Conservation (phyloP, 208 protist genomes). For the Herpetomonas tarakana region DNA sequence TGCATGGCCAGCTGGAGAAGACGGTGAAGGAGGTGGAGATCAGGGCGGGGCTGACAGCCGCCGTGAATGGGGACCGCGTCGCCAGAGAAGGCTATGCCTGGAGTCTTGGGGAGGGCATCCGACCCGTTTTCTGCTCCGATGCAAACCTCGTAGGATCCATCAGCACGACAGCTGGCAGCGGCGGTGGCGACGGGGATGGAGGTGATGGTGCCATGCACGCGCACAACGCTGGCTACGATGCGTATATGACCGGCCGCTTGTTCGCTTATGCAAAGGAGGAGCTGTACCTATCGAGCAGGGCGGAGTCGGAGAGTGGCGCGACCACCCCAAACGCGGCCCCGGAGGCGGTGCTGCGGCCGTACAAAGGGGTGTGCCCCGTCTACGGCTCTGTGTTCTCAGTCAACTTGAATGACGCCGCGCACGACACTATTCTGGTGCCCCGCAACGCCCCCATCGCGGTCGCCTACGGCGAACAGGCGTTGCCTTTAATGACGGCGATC, state of each 20-base stretch:
- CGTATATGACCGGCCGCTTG: slow-evolving; percentile 50
- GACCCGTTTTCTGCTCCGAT: background rate
- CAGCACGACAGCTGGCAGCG: background rate
- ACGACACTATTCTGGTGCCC: slow-evolving; percentile 24
- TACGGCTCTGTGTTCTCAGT: slow-evolving; percentile 32
- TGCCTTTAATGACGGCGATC: background rate
- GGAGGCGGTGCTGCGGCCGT: slow-evolving; percentile 13
- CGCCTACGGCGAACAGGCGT: background rate
- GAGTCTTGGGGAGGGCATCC: background rate
- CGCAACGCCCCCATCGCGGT: background rate
- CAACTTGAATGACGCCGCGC: slow-evolving; percentile 18
- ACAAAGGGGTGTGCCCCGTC: slow-evolving; percentile 25
- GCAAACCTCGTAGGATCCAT: background rate
- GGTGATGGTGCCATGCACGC: slow-evolving; percentile 2
- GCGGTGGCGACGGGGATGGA: slow-evolving; percentile 12
- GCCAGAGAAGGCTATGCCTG: background rate
- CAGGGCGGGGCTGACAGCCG: background rate
- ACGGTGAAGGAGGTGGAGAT: slow-evolving; percentile 29
- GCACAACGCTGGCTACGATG: slow-evolving; percentile 51
- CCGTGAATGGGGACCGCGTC: background rate
- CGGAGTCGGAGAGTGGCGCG: background rate
- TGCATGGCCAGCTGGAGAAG: slow-evolving; percentile 29
- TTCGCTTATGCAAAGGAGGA: slow-evolving; percentile 37
- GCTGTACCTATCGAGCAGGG: slow-evolving; percentile 3
- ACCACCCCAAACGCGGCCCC: slow-evolving; percentile 10